Conservation (phyloP, 306 rosid genomes). For the Astragalus membranaceus region DNA sequence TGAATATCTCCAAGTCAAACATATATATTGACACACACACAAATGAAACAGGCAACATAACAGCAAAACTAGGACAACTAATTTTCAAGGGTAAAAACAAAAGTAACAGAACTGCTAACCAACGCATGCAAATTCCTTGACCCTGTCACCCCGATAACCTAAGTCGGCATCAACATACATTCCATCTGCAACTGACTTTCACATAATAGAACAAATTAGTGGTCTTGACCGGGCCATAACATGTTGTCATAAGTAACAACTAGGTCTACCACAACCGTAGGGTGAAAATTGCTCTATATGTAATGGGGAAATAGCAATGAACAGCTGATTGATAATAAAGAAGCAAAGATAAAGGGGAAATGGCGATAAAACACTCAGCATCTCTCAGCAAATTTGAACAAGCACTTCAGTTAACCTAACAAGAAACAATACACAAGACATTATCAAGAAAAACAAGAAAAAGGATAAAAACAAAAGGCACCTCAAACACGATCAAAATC, state of each 20-base stretch:
- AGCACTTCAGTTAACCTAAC: not conserved
- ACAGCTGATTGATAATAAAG: not conserved
- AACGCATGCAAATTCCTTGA: not conserved
- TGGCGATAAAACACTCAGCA: not conserved
- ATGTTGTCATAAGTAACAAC: not conserved
- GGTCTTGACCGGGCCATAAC: not conserved
- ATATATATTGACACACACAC: no score
- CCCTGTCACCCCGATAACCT: not conserved
- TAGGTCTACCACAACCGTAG: not conserved
- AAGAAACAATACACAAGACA: no score
- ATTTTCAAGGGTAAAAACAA: not conserved
- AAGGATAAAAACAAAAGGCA: no score
- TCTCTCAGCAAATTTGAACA: not conserved
- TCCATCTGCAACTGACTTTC: not conserved
- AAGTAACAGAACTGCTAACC: not conserved
- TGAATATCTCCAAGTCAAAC: not conserved
- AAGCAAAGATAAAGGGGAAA: not conserved
- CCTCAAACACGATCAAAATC: not conserved
- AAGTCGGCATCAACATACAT: not conserved
- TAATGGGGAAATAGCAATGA: not conserved
- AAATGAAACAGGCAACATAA: not conserved
- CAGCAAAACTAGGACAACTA: not conserved
- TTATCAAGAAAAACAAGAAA: no score
- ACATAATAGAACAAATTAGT: not conserved
- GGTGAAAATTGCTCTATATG: not conserved